Evolutionary conservation across 1,139 yeast species (phyloP), one percentile per base, ranked within the genome.

Genomic region (Candida glucosophila): DNA sequence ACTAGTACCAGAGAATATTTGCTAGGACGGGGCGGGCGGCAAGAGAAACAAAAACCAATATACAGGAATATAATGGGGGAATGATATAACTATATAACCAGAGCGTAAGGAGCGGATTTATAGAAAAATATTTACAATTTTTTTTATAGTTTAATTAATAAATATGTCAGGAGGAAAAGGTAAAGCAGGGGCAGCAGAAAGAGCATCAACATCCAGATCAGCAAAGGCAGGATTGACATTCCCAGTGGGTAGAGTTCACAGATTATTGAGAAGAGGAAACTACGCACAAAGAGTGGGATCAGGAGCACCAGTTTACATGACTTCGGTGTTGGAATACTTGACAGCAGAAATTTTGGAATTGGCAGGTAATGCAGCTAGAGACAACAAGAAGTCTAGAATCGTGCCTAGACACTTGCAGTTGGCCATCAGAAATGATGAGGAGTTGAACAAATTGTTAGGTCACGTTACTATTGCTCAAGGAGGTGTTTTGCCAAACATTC

Each of bases 401-500:
- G 66, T 66, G 52, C 66, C 69, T 53, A 60, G 69, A 57, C 67
- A 57, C 50, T 58, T 59, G 55, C 71, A 67, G 52, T 59, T 59
- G 52, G 71, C 71, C 55, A 64, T 58, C 58, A 64, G 71, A 65
- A 62, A 62, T 47, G 71, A 64, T 60, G 70, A 60, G 50, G 71
- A 62, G 49, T 58, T 65, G 49, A 65, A 62, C 59, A 63, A 64
- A 52, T 63, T 63, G 53, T 72, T 83, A 48, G 97, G 98, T 56
- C 86, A 81, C 58, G 94, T 83, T 48, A 81, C 93, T 43, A 85
- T 83, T 52, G 94, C 95, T 47, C 94, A 83, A 70, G 95, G 95
- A 80, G 95, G 95, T 80, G 95, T 85, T 45, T 73, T 85, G 61
- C 95, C 95, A 73, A 86, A 88, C 81, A 80, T 79, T 58, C 95